A percentile compares a stretch with the other conserved stretches of the same genome.
These are phyloP conservation scores for Platismatia glauca DNA, from an alignment of 495 filamentous ascomycete species.

Conservation along the genomic window DNA sequence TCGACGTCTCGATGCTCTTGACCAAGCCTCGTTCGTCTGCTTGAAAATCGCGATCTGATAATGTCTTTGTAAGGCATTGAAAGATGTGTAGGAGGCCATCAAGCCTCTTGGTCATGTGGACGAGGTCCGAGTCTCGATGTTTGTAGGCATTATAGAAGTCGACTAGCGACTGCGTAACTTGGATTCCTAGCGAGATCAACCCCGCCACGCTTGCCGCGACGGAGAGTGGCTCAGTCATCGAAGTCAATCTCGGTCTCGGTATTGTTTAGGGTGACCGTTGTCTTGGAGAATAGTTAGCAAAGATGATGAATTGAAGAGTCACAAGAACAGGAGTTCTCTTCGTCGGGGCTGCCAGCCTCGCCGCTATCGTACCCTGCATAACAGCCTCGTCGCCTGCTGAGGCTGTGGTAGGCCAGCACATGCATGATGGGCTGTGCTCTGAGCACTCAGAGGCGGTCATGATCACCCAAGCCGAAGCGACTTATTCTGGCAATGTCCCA, in stretches of 20 bases:
- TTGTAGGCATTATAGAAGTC: constrained; percentile 28
- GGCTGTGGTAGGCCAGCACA: too few relatives aligned
- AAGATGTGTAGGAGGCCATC: constrained; percentile 21
- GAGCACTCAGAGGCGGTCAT: too few relatives aligned
- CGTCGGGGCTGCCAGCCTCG: too few relatives aligned
- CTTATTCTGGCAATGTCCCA: too few relatives aligned
- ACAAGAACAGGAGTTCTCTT: too few relatives aligned
- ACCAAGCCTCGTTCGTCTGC: constrained; percentile 23
- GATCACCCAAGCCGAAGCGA: neutral
- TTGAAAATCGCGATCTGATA: constrained; percentile 22
- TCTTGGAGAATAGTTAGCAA: too few relatives aligned
- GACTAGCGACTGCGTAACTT: constrained; percentile 25
- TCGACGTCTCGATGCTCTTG: constrained; percentile 21
- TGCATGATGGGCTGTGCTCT: too few relatives aligned
- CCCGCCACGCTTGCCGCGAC: constrained; percentile 26
- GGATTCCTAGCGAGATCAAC: constrained; percentile 29
- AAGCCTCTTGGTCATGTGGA: constrained; percentile 18
- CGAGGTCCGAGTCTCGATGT: constrained; percentile 19
- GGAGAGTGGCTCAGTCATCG: constrained; percentile 29
- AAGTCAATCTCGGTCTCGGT: neutral
- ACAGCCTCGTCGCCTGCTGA: too few relatives aligned
- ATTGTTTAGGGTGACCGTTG: neutral
- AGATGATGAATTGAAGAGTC: too few relatives aligned
- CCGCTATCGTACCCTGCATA: too few relatives aligned
- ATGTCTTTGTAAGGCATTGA: constrained; percentile 18